Base-by-base conservation (phyloP, 2,329 filamentous ascomycete species). In the Sphaerulina musiva region DNA sequence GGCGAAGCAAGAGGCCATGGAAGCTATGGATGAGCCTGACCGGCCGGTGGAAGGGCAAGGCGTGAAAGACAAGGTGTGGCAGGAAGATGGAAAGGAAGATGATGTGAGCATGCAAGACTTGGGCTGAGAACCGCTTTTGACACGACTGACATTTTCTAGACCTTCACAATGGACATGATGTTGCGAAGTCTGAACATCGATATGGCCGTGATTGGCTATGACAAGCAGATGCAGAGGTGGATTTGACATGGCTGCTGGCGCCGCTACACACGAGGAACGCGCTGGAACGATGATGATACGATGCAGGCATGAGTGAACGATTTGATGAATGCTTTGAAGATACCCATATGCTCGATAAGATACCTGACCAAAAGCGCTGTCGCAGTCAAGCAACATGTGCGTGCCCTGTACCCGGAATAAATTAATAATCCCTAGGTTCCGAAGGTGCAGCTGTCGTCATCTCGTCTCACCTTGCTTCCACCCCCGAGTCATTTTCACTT, bases 111-210 rank as follows among this genome's bases (percentile, higher is more conserved):
- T 39, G 48, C 55, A 20, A 32, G 26, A 26, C 20, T 8, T 32
- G 14, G 14, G 44, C 23, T 39, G 11, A 34, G 3, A 4, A 42
- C 26, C 10, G 11, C 20, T 41, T n/a, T 5, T 42, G 54, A 20
- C 54, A n/a, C 46, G 36, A 44, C 55, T 53, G 8, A 58, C 51
- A 26, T 2, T 36, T 7, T 41, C 6, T 60, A 83, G 81, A 78
- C 77, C 10, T 86, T 86, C 63, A 85, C 82, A 10, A 84, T 87
- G 78, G 81, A 79, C 46, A 81, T 81, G 77, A 86, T 87, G 84
- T 74, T 87, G 12, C 78, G 77, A 59, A 81, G 77, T 31, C 71
- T 87, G 55, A 83, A 85, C 62, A 79, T 87, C 53, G 81, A 85
- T 52, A 69, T 80, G 4, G 71, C 76, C 46, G 64, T 80, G n/a